Conservation (phyloP, 2,329 filamentous ascomycete genomes). For the Fusarium falciforme region DNA sequence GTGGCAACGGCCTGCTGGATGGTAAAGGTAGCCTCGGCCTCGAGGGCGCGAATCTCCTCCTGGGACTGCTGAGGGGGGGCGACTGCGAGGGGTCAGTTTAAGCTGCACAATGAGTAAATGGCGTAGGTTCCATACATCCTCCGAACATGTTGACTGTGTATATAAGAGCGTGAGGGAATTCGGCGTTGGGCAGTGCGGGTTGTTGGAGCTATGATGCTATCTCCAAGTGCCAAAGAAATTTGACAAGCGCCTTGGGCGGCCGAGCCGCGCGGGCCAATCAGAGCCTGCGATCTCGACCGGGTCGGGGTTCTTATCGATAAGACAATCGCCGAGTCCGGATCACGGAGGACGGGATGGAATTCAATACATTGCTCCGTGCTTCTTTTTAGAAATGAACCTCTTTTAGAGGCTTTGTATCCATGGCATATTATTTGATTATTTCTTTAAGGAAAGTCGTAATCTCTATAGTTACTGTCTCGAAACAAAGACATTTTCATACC, state of each 20-base stretch:
- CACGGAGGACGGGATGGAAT: not conserved
- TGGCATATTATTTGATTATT: not conserved
- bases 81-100: constrained; percentile 57
- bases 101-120: not conserved
- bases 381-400: not conserved
- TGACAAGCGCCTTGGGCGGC: constrained; percentile 21
- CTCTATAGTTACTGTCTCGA: not conserved
- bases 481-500: not conserved
- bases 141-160: constrained; percentile 66
- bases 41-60: constrained; percentile 77
- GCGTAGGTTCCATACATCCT: constrained; percentile 62
- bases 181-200: constrained; percentile 11
- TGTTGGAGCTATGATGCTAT: constrained; percentile 42
- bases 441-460: not conserved
- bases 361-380: not conserved
- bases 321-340: not conserved
- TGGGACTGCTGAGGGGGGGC: constrained; percentile 75
- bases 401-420: not conserved
- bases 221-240: constrained; percentile 40
- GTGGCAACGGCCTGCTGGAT: constrained; percentile 75
- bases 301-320: constrained; percentile 44
- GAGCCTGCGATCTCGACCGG: not conserved
- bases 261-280: constrained; percentile 29
- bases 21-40: constrained; percentile 74
- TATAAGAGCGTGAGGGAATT: not conserved